Evolutionary conservation across 441 rosid species (phyloP), one percentile per base, ranked within the genome.

Genomic region (Syzygium syzygioides): DNA sequence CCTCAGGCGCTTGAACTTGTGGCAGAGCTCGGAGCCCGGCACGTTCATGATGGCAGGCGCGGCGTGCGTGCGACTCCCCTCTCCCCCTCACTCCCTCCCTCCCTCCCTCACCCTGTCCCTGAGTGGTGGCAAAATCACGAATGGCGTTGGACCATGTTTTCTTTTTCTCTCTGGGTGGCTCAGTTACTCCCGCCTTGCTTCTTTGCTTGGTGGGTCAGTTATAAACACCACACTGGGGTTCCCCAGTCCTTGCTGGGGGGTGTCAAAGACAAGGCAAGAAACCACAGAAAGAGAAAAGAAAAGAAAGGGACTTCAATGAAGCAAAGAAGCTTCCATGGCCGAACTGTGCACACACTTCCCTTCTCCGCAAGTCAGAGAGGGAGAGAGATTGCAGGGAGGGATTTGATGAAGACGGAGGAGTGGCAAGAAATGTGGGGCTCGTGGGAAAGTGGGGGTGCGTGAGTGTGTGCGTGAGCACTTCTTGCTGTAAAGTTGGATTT

Each of bases 1-100:
- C 83, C 83, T 14, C n/a, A 76, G 83, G 83, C 83, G 83, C 30
- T 76, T 76, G 83, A 98, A 89, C 93, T 94, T 94, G 94, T 93
- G 52, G 83, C 53, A 76, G 83, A 76, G 20, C 1, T 37, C 52
- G 41, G 64, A 18, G 50, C 64, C 23, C 12, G 64, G 59, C 20
- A 56, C 20, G 30, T 56, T 92, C 59, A 94, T 87, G 17, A 93
- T 85, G 17, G 93, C 95, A 60, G 94, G 93, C 90, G 90, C 87
- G 87, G 89, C 87, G 92, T 86, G 89, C 87, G 92, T 86, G 86
- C n/a, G 86, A 53, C 54, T 87, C 88, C 71, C 90, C 87, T 71
- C 87, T 37, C 87, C 62, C 55, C 17, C 19, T 53, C 55, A 4
- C 55, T 14, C 55, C 15, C 66, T 52, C 54, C 4, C 15, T 52